Percentiles rank a stretch among this genome's conserved stretches.
Conservation (phyloP, 2,329 filamentous ascomycete genomes). For the Epichloe brachyelytri region DNA sequence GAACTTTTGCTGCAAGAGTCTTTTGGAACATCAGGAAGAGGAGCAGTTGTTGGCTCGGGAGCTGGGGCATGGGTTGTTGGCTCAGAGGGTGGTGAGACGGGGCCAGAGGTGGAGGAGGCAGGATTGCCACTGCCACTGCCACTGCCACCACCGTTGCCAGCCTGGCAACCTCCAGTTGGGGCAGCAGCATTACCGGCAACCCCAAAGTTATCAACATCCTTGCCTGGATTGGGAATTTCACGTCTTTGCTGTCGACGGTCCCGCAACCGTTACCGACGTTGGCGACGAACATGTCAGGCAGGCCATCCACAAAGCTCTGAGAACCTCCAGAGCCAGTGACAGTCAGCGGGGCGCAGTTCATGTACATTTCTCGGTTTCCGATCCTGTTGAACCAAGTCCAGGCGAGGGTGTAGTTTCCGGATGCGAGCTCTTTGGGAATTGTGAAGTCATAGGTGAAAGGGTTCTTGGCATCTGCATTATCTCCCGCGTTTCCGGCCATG, state of each 20-base stretch:
- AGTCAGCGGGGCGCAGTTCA: conserved; percentile 77
- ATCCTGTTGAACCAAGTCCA: conserved; percentile 95
- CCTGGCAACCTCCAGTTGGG: no score
- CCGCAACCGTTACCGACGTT: conserved; percentile 46
- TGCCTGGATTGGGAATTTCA: conserved; percentile 50
- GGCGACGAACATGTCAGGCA: conserved; percentile 61
- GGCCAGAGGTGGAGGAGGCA: no score
- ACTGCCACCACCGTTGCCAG: neutral
- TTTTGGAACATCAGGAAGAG: no score
- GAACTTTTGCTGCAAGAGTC: no score
- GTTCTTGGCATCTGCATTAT: conserved; percentile 24
- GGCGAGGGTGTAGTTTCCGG: conserved; percentile 68
- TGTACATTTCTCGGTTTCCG: conserved; percentile 93
- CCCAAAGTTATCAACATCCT: conserved; percentile 36
- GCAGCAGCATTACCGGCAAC: conserved; percentile 19
- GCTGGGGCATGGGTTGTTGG: neutral
- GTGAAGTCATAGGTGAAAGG: conserved; percentile 53
- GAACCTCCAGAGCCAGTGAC: conserved; percentile 42
- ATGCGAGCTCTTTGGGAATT: conserved; percentile 57
- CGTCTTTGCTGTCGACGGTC: conserved; percentile 35
- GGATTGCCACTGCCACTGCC: no score
- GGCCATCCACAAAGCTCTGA: conserved; percentile 40
- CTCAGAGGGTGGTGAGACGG: neutral
- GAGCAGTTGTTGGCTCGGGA: neutral
- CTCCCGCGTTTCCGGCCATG: conserved; percentile 42